Base-by-base conservation (phyloP, 2,329 filamentous ascomycete genomes). In the Botrytis galanthina region DNA sequence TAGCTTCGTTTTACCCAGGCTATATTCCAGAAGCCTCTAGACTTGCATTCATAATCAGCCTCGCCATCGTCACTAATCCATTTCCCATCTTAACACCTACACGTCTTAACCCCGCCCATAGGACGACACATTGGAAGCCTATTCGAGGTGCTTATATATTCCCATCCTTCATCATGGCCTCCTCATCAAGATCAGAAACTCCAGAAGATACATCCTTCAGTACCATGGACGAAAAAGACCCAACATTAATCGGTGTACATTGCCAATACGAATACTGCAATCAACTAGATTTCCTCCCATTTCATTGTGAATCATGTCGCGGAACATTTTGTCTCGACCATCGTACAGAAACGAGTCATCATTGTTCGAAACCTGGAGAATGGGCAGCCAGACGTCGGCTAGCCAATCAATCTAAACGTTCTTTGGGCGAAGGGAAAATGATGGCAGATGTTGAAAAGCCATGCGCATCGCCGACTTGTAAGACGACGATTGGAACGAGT, bases 211-310 rank as follows among this genome's bases (percentile, higher is more conserved):
- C 85, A 66, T 91, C 86, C 81, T 94, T 91, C 85, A 87, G 91
- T 81, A 88, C 87, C 75, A 95, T 95, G 91, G 87, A 92, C 80
- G 88, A 90, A 79, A 87, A 87, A 81, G 95, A 98, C 83, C 91
- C 95, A 66, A 91, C 93, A 79, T 88, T 95, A 37, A 92, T 98
- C 78, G 96, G 96, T 83, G 89, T 89, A 75, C 95, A 98, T 85
- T 99, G 96, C 87, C 90, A 98, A 82, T 91, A 93, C 83, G 86
- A 92, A 77, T 97, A 94, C 86, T 99, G 96, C 86, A 92, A 95
- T 81, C 93, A 96, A 81, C 92, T 98, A 75, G 96, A 98, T 84
- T 98, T 99, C 83, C 89, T 99, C 7, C 96, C 96, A 6, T 98
- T 98, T 83, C 88, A 90, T 80, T 99, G 96, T 85, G 93, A 97